These are phyloP conservation scores for Globisporangium irregulare DNA, from an alignment of 352 stramenopile genomes.

Conservation along the genomic window DNA sequence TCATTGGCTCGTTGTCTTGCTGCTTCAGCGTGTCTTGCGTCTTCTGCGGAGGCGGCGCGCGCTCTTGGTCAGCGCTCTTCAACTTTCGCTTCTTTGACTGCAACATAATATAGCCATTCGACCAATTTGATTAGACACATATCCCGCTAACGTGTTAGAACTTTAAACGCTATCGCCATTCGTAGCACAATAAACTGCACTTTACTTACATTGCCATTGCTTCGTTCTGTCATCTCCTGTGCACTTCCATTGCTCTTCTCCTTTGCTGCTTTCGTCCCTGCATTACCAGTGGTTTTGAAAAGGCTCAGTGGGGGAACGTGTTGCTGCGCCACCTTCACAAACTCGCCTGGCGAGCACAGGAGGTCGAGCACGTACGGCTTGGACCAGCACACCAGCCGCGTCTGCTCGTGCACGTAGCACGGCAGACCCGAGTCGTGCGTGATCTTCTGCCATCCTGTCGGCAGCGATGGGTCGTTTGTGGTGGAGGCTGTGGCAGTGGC, in stretches of 20 bases:
- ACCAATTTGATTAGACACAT: background rate
- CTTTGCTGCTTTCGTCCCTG: background rate
- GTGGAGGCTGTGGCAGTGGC: constrained; percentile 3
- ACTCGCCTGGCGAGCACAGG: constrained; percentile 25
- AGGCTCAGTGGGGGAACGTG: constrained; percentile 70
- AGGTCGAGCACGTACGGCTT: constrained; percentile 58
- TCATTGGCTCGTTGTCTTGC: constrained; percentile 23
- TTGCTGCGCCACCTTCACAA: constrained; percentile 41
- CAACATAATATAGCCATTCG: background rate
- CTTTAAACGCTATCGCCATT: background rate
- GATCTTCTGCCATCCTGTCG: constrained; percentile 58
- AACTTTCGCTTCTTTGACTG: constrained; percentile 51
- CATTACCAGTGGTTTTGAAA: constrained; percentile 32
- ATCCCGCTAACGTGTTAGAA: background rate
- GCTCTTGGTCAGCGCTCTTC: constrained; percentile 21
- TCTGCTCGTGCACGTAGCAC: constrained; percentile 61
- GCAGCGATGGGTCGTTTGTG: constrained; percentile 33
- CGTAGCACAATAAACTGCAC: background rate
- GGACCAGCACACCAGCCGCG: constrained; percentile 67
- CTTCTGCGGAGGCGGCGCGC: constrained; percentile 7
- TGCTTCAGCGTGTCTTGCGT: constrained; percentile 13
- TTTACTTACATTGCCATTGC: constrained; percentile 6
- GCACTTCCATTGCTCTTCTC: background rate
- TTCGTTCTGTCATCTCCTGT: constrained; percentile 4
- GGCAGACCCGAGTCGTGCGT: constrained; percentile 62